Percentiles rank a stretch among this genome's conserved stretches.
Evolutionary conservation across 495 filamentous ascomycete species (phyloP).

Genomic region (Penicillium robsamsonii): DNA sequence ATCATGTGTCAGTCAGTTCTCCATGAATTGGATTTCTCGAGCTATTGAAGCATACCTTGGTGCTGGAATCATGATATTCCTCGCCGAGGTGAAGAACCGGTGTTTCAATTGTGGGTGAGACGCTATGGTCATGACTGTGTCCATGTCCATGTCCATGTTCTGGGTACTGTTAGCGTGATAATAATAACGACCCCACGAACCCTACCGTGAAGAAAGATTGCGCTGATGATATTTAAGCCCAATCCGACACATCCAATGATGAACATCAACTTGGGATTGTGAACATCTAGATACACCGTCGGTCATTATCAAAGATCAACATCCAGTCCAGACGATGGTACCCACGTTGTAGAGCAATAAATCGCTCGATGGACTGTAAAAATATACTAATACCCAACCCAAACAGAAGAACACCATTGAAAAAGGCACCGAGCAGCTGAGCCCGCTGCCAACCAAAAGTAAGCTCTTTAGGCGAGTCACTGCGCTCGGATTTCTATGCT

Average conservation of each 20-base stretch:
- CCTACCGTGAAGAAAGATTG: constrained; percentile 71
- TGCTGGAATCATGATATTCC: constrained; percentile 12
- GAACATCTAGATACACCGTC: constrained; percentile 46
- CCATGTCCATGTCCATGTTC: constrained; percentile 30
- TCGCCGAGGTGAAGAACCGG: constrained; percentile 13
- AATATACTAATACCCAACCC: constrained; percentile 92
- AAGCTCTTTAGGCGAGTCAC: constrained; percentile 36
- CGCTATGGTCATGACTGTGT: constrained; percentile 21
- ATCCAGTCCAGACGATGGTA: not conserved
- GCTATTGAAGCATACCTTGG: constrained; percentile 14
- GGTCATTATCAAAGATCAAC: constrained; percentile 13
- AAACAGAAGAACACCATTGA: constrained; percentile 89
- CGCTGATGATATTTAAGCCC: constrained; percentile 71
- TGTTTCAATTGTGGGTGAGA: constrained; percentile 12
- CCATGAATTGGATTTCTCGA: not conserved
- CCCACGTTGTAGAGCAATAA: constrained; percentile 54
- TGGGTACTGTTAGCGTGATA: constrained; percentile 12
- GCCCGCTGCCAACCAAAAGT: constrained; percentile 74
- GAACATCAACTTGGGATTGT: constrained; percentile 71
- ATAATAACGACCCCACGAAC: not conserved
- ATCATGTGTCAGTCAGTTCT: not conserved
- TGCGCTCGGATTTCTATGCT: constrained; percentile 27
- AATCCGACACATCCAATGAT: constrained; percentile 77
- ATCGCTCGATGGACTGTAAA: constrained; percentile 81
- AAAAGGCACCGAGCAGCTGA: constrained; percentile 82